Evolutionary conservation across 2,329 filamentous ascomycete species (phyloP), one percentile per base, ranked within the genome.

Genomic region (Coniochaeta pulveracea): DNA sequence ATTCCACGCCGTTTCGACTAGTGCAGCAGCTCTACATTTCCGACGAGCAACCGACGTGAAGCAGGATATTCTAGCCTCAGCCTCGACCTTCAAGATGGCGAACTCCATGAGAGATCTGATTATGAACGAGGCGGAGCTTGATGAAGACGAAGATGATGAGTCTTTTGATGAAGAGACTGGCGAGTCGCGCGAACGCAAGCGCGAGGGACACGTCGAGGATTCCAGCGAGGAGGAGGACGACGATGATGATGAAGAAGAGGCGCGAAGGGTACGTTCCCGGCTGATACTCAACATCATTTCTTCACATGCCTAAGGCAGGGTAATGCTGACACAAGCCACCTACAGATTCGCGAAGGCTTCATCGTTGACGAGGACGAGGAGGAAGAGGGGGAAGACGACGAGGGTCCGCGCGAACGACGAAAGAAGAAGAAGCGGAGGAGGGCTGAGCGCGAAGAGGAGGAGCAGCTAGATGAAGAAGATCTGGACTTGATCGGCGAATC

Each of bases 381-480:
- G 35, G 81, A 78, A 31, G 76, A 77, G 19, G 73, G 80, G 34
- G 79, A 69, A 34, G 72, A 70, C 45, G 72, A 75, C 22, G 61
- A 60, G 18, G 63, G 71, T 37, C 64, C 64, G 38, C 66, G 61
- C 38, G 61, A 49, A 41, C 70, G 74, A 23, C 64, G 72, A 43
- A 80, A 81, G 55, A 76, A 77, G 50, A 75, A 76, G 56, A 93
- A 91, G 63, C 79, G 85, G 45, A 77, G 85, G 48, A 64, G 75
- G 37, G 62, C 70, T 32, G 82, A 93, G 51, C 79, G 83, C 36
- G 83, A 85, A 49, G 78, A 85, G 41, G 85, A 93, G 50, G 86
- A 89, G 40, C 83, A 85, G 39, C 73, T 98, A 7, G 91, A 96
- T 46, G 89, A 95, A 45, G 91, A 98, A 55, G 91, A 98, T 66